These are phyloP conservation scores for Ilyonectria robusta DNA, from an alignment of 2,329 filamentous ascomycete genomes.

Conservation along the genomic window DNA sequence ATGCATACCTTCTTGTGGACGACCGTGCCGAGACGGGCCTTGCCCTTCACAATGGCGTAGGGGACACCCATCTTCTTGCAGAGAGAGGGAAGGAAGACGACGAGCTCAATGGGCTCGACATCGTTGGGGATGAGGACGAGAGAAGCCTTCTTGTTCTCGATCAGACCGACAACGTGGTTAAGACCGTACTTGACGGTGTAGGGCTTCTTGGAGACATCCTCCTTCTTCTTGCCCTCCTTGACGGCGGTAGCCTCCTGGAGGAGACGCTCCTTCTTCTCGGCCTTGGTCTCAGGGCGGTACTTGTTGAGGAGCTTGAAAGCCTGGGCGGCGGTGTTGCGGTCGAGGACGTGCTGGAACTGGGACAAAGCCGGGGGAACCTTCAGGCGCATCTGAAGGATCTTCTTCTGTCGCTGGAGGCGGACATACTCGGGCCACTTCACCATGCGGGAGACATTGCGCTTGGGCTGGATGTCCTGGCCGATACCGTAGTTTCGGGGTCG, in stretches of 20 bases:
- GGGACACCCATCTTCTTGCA: constrained; percentile 99
- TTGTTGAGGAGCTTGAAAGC: constrained; percentile 99
- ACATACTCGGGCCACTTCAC: constrained; percentile 99
- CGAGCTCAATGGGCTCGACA: constrained; percentile 99
- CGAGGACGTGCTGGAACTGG: constrained; percentile 97
- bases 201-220: constrained; percentile 99
- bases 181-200: constrained; percentile 99
- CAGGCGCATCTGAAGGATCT: constrained; percentile 98
- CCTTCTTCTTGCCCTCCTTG: constrained; percentile 99
- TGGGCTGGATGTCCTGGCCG: constrained; percentile 98
- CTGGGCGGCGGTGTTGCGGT: constrained; percentile 97
- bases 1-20: constrained; percentile 95
- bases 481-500: constrained; percentile 97
- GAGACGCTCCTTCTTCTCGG: constrained; percentile 99
- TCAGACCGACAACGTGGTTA: constrained; percentile 97
- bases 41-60: constrained; percentile 99
- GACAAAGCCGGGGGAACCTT: constrained; percentile 98
- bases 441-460: constrained; percentile 96
- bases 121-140: constrained; percentile 99
- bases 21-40: constrained; percentile 98
- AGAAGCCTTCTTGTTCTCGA: constrained; percentile 99
- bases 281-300: constrained; percentile 99
- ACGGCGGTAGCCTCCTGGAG: constrained; percentile 98
- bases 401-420: constrained; percentile 92
- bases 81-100: constrained; percentile 98